Evolutionary conservation across 2,329 filamentous ascomycete genomes (phyloP).

Genomic region (Paecilomyces niveus): DNA sequence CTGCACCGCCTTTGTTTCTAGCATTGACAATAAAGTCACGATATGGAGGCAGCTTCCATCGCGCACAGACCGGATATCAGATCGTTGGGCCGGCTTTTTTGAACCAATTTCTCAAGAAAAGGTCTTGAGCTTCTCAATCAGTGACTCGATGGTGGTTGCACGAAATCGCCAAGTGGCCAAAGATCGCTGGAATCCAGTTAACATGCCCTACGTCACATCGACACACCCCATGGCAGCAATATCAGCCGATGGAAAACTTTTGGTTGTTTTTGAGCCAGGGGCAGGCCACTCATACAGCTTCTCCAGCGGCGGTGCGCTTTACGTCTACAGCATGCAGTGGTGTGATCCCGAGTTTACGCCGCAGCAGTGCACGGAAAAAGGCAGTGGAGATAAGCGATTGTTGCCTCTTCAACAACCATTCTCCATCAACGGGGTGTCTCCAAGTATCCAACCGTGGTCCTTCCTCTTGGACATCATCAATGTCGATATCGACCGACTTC

Average conservation of each 20-base stretch:
- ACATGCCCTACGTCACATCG: constrained; percentile 12
- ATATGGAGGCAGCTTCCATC: constrained; percentile 1
- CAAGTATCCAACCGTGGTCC: constrained; percentile 9
- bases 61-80: neutral
- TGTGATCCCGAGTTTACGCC: neutral
- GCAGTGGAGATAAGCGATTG: neutral
- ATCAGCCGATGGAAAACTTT: constrained; percentile 9
- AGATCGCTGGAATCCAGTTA: constrained; percentile 8
- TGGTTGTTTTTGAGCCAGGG: constrained; percentile 13
- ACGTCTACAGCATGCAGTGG: constrained; percentile 9
- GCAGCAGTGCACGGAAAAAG: neutral
- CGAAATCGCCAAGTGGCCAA: constrained; percentile 4
- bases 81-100: constrained; percentile 1
- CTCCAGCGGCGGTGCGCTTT: constrained; percentile 11
- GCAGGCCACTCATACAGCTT: constrained; percentile 8
- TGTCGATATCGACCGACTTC: constrained; percentile 8
- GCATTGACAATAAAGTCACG: neutral
- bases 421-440: neutral
- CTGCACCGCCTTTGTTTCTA: constrained; percentile 10
- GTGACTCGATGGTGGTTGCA: neutral
- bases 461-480: constrained; percentile 11
- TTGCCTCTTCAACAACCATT: neutral
- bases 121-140: neutral
- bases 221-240: constrained; percentile 6
- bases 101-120: neutral